Base-by-base conservation (phyloP, 2,329 filamentous ascomycete species). In the Dactylellina haptotyla region DNA sequence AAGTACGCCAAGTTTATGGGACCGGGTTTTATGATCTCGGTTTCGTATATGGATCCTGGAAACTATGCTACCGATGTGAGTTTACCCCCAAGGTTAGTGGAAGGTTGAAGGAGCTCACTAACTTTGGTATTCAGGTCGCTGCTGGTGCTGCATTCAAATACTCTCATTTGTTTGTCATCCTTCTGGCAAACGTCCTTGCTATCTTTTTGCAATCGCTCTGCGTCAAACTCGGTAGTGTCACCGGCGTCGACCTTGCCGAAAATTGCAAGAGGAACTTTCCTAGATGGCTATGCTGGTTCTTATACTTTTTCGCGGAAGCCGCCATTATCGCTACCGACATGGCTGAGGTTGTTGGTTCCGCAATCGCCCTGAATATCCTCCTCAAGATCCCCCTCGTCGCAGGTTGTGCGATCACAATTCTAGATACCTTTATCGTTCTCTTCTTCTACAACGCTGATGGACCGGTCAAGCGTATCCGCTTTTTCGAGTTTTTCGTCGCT, bases 111-210 rank as follows among this genome's bases (percentile, higher is more conserved):
- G 6, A 23, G n/a, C 25, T 5, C 26, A 26, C 67, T 72, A 41
- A 72, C 53, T 10, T 9, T 56, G 12, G 9, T 23, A 20, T 37
- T 12, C 37, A 73, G 69, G 86, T 90, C 51, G 86, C 87, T 5
- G 89, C 89, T 48, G 89, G 89, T 59, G 87, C 89, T 3, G 84
- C 85, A 0, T 90, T 88, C 79, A 84, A 84, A 64, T 91, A 88
- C 81, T 84, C 83, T 41, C 83, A 91, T 32, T 84, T 91, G 1
- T 91, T 90, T 81, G 83, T 91, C 76, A 85, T 91, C 45, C 82
- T 91, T 8, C 82, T 90, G 77, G 87, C 87, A 80, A 91, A 91
- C 79, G 77, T 90, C 56, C 89, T 91, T 77, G 89, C 89, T 76
- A 90, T 91, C 61, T 86, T 90, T 76, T 82, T 91, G 18, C 89